Evolutionary conservation across 495 filamentous ascomycete species (phyloP), one percentile per base, ranked within the genome.

Genomic region (Articulospora tetracladia): DNA sequence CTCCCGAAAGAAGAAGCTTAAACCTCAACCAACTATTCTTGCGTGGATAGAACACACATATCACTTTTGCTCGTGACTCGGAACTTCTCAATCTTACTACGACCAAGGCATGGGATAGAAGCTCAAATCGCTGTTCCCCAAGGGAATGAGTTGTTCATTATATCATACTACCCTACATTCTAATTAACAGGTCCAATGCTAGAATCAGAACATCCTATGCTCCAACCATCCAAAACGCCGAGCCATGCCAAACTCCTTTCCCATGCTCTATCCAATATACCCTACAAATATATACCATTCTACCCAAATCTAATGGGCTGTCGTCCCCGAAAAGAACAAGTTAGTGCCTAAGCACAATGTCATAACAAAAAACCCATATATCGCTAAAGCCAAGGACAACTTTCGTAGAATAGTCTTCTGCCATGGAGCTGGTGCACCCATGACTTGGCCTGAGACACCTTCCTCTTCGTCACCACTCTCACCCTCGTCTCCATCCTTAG

Each of bases 331-430:
- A 51, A 91, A 90, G 64, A 93, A 83, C 11, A 86, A 86, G 69
- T 97, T 97, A 68, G 92, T 92, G 34, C 81, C 74, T 66, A 98
- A 73, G 69, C 93, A 98, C 44, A 92, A 84, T 10, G 90, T 74
- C 94, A 98, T 98, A 36, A 98, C 91, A 52, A 89, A 69, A 6
- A 88, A 57, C 10, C 94, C 94, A 74, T 98, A 98, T 19, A 91
- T 75, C 3, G 88, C 87, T 59, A 98, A 75, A 3, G 76, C 87
- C 24, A 98, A 73, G 56, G 91, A 86, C 55, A 91, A 72, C 66
- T 80, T 86, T 56, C 94, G 76, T 41, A 97, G 71, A 27, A 96
- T 17, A 13, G 52, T 53, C 46, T 60, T 36, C 22, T 62, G 30
- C 62, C 57, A 62, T 7, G 48, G 11, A 15, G 15, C 22, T 3